A percentile compares a stretch with the other conserved stretches of the same genome.
These are phyloP conservation scores for Phytophthora foliorum DNA, from an alignment of 352 stramenopile genomes.

Conservation along the genomic window DNA sequence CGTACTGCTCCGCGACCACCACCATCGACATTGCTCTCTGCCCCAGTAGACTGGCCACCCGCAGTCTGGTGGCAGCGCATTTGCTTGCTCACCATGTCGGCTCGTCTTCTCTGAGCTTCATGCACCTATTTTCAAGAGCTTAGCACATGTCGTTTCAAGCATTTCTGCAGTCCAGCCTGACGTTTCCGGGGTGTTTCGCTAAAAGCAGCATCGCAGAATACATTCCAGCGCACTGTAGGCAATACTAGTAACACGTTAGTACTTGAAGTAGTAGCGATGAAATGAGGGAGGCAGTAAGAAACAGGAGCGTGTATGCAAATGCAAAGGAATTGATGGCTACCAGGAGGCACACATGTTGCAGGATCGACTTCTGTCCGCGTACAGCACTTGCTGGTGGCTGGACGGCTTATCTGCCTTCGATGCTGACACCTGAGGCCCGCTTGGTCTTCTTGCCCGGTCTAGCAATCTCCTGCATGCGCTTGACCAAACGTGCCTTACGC, in stretches of 20 bases:
- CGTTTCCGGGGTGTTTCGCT: slow-evolving; percentile 26
- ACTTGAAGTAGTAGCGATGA: slow-evolving; percentile 2
- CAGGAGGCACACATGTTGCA: slow-evolving; percentile 29
- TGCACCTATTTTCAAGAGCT: slow-evolving; percentile 32
- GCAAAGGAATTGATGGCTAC: slow-evolving; percentile 35
- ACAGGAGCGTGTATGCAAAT: slow-evolving; percentile 38
- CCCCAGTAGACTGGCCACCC: slow-evolving; percentile 12
- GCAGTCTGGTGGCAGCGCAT: slow-evolving; percentile 16
- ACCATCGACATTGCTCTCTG: background rate
- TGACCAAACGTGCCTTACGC: slow-evolving; percentile 83
- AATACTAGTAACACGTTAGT: slow-evolving; percentile 30
- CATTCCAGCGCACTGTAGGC: background rate
- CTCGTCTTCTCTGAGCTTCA: slow-evolving; percentile 16
- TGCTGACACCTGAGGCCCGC: slow-evolving; percentile 78
- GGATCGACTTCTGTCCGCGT: slow-evolving; percentile 13
- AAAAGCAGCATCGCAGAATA: slow-evolving; percentile 13
- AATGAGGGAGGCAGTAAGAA: slow-evolving; percentile 5
- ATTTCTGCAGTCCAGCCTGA: slow-evolving; percentile 5
- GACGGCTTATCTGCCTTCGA: slow-evolving; percentile 77
- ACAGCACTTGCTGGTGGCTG: slow-evolving; percentile 11
- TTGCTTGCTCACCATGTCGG: slow-evolving; percentile 42
- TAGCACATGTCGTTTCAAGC: slow-evolving; percentile 24
- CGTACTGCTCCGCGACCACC: background rate
- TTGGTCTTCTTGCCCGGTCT: slow-evolving; percentile 82
- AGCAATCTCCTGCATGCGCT: slow-evolving; percentile 90